Evolutionary conservation across 108 stramenopile species (phyloP), one percentile per base, ranked within the genome.

Genomic region (Epithemia pelagica): DNA sequence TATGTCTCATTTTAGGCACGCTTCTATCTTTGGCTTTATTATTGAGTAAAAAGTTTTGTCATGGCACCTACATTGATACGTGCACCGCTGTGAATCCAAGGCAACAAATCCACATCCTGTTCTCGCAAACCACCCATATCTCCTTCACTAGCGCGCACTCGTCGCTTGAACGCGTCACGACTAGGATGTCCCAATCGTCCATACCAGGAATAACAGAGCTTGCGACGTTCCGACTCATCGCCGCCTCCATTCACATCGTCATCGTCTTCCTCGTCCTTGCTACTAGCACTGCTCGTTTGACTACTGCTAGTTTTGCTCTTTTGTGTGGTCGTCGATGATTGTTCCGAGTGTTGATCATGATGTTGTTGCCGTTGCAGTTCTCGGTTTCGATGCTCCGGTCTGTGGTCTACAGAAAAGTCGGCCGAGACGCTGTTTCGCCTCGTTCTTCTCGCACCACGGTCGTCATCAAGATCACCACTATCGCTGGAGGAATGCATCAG

Each of bases 101-200:
- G 56, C 56, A 57, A 57, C 25, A 26, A 23, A 23, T 57, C 56
- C 5, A 57, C 56, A n/a, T 57, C 56, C 18, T n/a, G 3, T 27
- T 26, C 56, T 27, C 21, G 22, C 56, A 57, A 57, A 15, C 37
- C 37, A 46, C 37, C 37, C 37, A 46, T 46, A 15, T 46, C 37
- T 5, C 37, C 37, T 15, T 46, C 10, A 46, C 37, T 46, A 46
- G 10, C 15, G 10, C 37, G 37, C n/a, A 57, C 56, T 21, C 25
- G 26, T 27, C 26, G 56, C 22, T 26, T 57, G 7, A 57, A 26
- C 25, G 25, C 26, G 7, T 57, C 26, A 7, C 56, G 56, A 57
- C 26, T 27, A n/a, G 56, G 56, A 23, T 57, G 56, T 23, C 56
- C 56, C 56, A 57, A 57, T 7, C 56, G 56, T 57, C 25, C 56